These are phyloP conservation scores for Carex kokanica DNA, from an alignment of 176 grass and related monocot genomes.

Conservation along the genomic window DNA sequence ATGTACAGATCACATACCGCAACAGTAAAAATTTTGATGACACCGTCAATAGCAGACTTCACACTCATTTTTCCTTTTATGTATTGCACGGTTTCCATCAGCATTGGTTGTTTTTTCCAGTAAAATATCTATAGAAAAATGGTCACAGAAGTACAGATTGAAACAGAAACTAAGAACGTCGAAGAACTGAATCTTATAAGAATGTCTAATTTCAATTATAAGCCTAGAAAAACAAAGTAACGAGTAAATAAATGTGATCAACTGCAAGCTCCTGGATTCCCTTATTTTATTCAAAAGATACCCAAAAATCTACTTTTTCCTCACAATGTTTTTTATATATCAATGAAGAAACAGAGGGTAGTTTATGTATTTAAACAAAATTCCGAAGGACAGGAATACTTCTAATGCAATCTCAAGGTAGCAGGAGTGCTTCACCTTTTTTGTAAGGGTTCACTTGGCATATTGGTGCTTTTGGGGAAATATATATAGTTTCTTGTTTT, in stretches of 20 bases:
- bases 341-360: background rate
- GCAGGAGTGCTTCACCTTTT: background rate
- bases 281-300: background rate
- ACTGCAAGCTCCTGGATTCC: background rate
- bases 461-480: background rate
- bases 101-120: conserved; percentile 70
- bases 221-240: background rate
- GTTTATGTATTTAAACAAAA: background rate
- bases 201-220: background rate
- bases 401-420: background rate
- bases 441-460: background rate
- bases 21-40: conserved; percentile 80
- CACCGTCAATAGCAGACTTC: conserved; percentile 71
- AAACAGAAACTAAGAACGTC: conserved; percentile 22
- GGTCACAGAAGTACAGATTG: background rate
- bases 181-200: background rate
- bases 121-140: conserved; percentile 69
- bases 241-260: background rate
- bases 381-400: background rate
- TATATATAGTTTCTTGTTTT: background rate
- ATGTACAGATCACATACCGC: conserved; percentile 54
- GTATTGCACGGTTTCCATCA: conserved; percentile 63
- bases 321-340: background rate
- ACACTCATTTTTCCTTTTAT: conserved; percentile 68
- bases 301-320: background rate